Base-by-base conservation (phyloP, 148 eudicot species). In the Polygonum maritimum region DNA sequence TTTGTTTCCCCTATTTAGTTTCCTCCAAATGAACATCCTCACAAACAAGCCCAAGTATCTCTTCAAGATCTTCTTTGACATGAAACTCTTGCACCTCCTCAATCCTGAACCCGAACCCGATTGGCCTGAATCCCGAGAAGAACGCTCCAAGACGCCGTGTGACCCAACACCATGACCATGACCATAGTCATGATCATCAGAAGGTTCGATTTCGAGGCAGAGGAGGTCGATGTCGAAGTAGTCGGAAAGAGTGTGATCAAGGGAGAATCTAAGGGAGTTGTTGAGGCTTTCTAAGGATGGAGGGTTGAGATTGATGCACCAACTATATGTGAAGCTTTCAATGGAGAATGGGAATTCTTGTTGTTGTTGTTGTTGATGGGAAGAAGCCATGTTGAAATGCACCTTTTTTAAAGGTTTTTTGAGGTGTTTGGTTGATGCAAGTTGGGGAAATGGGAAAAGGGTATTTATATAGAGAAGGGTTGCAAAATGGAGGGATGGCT, bases 321-420 rank as follows among this genome's bases (percentile, higher is more conserved):
- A 92, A 75, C 94, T 88, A 41, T 87, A 88, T 38, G 97, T 89
- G 85, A 92, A 92, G 79, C 97, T 92, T 63, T 92, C 97, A 65
- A 92, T 89, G 15, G 92, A 91, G 74, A 89, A 87, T 73, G 91
- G 80, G 11, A 67, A 45, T 36, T 67, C 44, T 36, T 65, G 44
- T 60, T 26, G 67, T 67, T 26, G 67, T 67, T 67, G 71, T 36
- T 36, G 44, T 60, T 26, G 69, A 3, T 19, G 14, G 15, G 65
- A 21, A 5, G 81, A 83, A 76, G 88, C 92, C 78, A 84, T 81
- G 21, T 65, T 79, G 72, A 73, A 7, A 40, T 41, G 45, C 45
- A 41, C 45, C 8, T 5, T n/a, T 57, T 31, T 26, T 26, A 26
- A 26, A 31, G 12, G 62, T 31, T 33, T 70, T 44, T 48, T 57